These are phyloP conservation scores for Serendipita sp. DNA, from an alignment of 768 basidiomycete species.

Conservation along the genomic window DNA sequence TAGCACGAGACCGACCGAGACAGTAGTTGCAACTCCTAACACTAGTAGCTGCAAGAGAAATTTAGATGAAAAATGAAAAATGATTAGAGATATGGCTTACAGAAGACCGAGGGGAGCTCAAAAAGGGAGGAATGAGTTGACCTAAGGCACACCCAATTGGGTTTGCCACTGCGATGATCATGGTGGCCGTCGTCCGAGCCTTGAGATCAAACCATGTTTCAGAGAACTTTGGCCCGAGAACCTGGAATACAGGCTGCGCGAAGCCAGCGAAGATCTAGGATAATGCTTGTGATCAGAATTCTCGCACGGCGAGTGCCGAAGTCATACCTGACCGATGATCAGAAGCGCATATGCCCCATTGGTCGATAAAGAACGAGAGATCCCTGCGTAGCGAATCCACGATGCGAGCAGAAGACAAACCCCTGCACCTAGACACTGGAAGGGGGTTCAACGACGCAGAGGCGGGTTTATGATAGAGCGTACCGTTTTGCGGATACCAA, in stretches of 20 bases:
- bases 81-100: background rate
- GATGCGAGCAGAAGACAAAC: slow-evolving; percentile 40
- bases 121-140: slow-evolving; percentile 53
- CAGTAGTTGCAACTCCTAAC: slow-evolving; percentile 57
- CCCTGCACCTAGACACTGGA: slow-evolving; percentile 46
- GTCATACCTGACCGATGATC: slow-evolving; percentile 51
- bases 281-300: background rate
- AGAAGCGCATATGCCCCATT: slow-evolving; percentile 47
- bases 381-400: slow-evolving; percentile 69
- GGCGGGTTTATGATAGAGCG: slow-evolving; percentile 17
- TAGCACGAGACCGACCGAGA: slow-evolving; percentile 40
- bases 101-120: background rate
- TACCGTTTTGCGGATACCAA: slow-evolving; percentile 50
- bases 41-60: slow-evolving; percentile 39
- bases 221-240: slow-evolving; percentile 67
- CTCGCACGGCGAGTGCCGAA: background rate
- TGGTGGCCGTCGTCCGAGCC: slow-evolving; percentile 63
- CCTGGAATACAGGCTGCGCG: slow-evolving; percentile 59
- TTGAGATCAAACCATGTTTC: slow-evolving; percentile 70
- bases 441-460: background rate
- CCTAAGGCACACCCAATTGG: slow-evolving; percentile 33
- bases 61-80: background rate
- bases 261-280: slow-evolving; percentile 45
- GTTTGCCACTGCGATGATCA: slow-evolving; percentile 29
- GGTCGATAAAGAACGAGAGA: slow-evolving; percentile 34